Evolutionary conservation across 352 stramenopile species (phyloP).

Genomic region (Globisporangium lucens): DNA sequence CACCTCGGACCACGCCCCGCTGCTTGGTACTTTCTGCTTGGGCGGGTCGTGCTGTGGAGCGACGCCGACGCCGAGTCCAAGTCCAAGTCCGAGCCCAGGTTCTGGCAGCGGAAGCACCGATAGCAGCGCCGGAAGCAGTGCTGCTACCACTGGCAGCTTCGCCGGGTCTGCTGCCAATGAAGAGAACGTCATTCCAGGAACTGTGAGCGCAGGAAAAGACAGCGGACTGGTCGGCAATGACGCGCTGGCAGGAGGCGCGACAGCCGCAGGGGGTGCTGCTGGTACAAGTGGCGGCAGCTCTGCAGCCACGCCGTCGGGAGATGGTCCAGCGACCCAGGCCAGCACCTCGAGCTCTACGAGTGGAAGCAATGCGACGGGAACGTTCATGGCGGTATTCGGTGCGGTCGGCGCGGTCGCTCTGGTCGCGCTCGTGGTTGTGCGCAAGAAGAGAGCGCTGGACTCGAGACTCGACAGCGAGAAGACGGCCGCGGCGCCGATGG

Average conservation of each 20-base stretch:
- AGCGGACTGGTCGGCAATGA: conserved; percentile 2
- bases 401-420: conserved; percentile 36
- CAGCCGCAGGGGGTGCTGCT: conserved; percentile 18
- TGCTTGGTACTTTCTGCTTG: conserved; percentile 57
- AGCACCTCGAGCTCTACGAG: conserved; percentile 30
- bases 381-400: conserved; percentile 49
- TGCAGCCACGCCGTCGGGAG: background rate
- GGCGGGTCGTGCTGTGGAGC: conserved; percentile 52
- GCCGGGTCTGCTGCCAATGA: conserved; percentile 12
- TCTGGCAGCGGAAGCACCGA: background rate
- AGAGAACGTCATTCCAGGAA: conserved; percentile 14
- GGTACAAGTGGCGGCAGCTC: conserved; percentile 18
- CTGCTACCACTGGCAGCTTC: background rate
- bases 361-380: conserved; percentile 32
- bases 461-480: conserved; percentile 45
- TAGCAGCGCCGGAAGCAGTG: background rate
- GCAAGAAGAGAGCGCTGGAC: conserved; percentile 45
- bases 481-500: conserved; percentile 25
- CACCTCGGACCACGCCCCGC: conserved; percentile 68
- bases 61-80: conserved; percentile 11
- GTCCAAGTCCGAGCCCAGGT: conserved; percentile 2
- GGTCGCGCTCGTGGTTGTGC: conserved; percentile 49
- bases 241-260: conserved; percentile 4
- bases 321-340: conserved; percentile 14
- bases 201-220: conserved; percentile 5